Evolutionary conservation across 2,329 filamentous ascomycete species (phyloP).

Genomic region (Xylariaceae sp.): DNA sequence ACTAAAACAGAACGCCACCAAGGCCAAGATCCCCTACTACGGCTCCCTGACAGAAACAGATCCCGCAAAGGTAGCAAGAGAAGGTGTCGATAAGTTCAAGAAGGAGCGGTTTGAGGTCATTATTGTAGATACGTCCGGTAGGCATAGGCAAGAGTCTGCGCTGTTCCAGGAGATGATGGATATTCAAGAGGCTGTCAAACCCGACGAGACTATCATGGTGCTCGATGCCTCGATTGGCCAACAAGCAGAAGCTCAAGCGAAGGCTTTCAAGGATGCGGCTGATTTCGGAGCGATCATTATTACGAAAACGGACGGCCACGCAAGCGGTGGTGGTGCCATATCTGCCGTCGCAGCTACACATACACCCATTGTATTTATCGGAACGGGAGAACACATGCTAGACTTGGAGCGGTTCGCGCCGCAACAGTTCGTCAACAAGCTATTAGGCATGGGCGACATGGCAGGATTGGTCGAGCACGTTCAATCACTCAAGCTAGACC

Average conservation of each 20-base stretch:
- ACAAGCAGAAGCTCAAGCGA: constrained; percentile 89
- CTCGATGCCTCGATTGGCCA: constrained; percentile 96
- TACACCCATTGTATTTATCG: constrained; percentile 97
- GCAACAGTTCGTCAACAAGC: constrained; percentile 89
- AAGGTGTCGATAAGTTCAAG: constrained; percentile 98
- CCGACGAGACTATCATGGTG: constrained; percentile 98
- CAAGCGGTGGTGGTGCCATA: constrained; percentile 94
- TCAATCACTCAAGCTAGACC: constrained; percentile 91
- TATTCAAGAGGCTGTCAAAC: constrained; percentile 87
- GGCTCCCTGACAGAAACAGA: constrained; percentile 96
- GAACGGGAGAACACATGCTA: constrained; percentile 96
- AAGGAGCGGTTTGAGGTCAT: constrained; percentile 98
- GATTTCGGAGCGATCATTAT: constrained; percentile 99
- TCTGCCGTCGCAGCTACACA: constrained; percentile 95
- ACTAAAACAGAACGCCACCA: constrained; percentile 97
- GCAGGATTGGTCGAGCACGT: constrained; percentile 95
- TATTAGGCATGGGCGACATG: constrained; percentile 97
- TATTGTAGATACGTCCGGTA: constrained; percentile 95
- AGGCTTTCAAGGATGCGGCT: constrained; percentile 96
- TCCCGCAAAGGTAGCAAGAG: constrained; percentile 88
- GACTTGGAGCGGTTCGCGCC: constrained; percentile 93
- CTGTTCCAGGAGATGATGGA: constrained; percentile 98
- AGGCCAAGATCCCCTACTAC: constrained; percentile 98
- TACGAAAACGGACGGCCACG: constrained; percentile 97
- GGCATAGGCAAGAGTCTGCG: constrained; percentile 92